A percentile compares a stretch with the other conserved stretches of the same genome.
Evolutionary conservation across 768 basidiomycete genomes (phyloP).

Genomic region (Cystofilobasidium capitatum): DNA sequence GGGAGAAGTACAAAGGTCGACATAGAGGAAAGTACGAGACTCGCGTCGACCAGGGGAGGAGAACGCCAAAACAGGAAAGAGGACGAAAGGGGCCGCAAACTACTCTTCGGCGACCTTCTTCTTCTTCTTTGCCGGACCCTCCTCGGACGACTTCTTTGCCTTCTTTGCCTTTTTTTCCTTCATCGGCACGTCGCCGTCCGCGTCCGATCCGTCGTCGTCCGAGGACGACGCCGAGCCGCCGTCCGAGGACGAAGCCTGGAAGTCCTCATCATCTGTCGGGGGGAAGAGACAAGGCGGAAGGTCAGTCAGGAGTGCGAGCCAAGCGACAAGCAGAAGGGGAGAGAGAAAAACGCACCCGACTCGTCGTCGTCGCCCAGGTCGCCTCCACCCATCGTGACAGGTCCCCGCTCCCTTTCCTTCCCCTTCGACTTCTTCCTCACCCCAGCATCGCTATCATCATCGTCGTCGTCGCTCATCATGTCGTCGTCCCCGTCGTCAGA

Average conservation of each 20-base stretch:
- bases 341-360: conserved; percentile 28
- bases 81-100: too few relatives aligned
- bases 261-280: conserved; percentile 66
- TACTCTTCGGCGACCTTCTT: conserved; percentile 19
- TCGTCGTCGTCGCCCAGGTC: conserved; percentile 35
- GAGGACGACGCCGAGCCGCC: conserved; percentile 73
- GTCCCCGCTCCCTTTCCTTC: conserved; percentile 2
- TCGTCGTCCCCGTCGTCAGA: conserved; percentile 70
- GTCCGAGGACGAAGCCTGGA: conserved; percentile 74
- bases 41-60: too few relatives aligned
- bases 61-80: too few relatives aligned
- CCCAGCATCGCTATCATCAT: conserved; percentile 35
- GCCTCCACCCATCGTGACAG: background rate
- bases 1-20: too few relatives aligned
- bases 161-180: conserved; percentile 45
- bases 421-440: conserved; percentile 10
- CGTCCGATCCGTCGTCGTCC: conserved; percentile 53
- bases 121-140: conserved; percentile 45
- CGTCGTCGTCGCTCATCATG: conserved; percentile 63
- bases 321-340: conserved; percentile 28
- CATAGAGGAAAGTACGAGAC: too few relatives aligned
- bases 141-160: conserved; percentile 53
- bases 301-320: background rate
- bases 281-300: background rate
- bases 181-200: conserved; percentile 48